phyloP scores from a whole-genome alignment of 768 basidiomycete species.

The Lepiota venenata region DNA sequence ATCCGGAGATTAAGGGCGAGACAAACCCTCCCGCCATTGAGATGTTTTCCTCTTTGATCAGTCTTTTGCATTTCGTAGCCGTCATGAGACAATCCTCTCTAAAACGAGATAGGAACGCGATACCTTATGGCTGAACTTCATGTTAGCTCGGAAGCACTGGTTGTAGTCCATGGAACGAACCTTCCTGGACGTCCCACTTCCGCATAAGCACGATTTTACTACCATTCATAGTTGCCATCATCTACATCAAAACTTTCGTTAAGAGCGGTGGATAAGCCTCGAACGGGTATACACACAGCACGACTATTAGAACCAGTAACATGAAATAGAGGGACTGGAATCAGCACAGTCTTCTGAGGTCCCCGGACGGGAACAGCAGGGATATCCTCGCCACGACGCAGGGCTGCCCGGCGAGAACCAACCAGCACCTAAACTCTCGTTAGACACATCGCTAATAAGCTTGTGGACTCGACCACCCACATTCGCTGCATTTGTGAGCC shows the following conservation, averaged over 20 bases:
- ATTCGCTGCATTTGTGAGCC: constrained; percentile 44
- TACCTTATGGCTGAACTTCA: constrained; percentile 29
- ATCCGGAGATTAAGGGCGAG: neutral
- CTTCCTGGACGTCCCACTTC: constrained; percentile 48
- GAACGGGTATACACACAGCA: constrained; percentile 13
- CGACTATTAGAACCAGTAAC: constrained; percentile 42
- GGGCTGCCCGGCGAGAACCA: constrained; percentile 27
- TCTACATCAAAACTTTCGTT: constrained; percentile 17
- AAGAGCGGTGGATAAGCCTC: neutral
- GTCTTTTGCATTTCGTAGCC: constrained; percentile 16
- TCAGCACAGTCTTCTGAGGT: constrained; percentile 38
- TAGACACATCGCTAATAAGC: neutral
- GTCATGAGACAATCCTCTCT: neutral
- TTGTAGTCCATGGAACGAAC: constrained; percentile 19
- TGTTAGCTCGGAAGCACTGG: too few species aligned
- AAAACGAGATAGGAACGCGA: neutral
- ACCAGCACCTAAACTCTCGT: constrained; percentile 26
- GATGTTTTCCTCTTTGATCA: constrained; percentile 44
- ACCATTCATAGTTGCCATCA: constrained; percentile 39
- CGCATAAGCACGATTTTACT: constrained; percentile 46
- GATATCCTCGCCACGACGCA: constrained; percentile 34
- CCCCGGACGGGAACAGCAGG: constrained; percentile 27
- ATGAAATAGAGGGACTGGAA: constrained; percentile 58
- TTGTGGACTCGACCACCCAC: constrained; percentile 19
- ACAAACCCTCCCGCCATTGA: constrained; percentile 40